Conservation (phyloP, 371 early-diverging fungal species). For the Mortierella sp. region DNA sequence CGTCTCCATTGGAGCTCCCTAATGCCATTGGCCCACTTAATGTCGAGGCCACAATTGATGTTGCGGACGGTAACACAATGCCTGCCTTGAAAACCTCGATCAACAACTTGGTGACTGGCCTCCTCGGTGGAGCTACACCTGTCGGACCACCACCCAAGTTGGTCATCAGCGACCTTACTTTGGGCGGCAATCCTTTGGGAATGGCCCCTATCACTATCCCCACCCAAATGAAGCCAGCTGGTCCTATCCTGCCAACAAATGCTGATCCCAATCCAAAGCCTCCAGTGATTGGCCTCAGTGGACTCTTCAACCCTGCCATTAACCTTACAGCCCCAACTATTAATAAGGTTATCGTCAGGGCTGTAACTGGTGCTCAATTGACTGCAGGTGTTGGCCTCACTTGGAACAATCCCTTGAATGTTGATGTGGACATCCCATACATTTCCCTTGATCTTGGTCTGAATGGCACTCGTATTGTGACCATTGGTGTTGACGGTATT, state of each 20-base stretch:
- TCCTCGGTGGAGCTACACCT: conserved; percentile 27
- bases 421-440: conserved; percentile 29
- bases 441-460: conserved; percentile 27
- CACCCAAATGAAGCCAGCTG: conserved; percentile 14
- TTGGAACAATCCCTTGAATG: conserved; percentile 37
- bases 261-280: conserved; percentile 9
- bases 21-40: conserved; percentile 22
- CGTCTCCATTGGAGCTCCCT: conserved; percentile 2
- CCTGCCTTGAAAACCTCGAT: conserved; percentile 25
- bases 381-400: conserved; percentile 31
- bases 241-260: conserved; percentile 15
- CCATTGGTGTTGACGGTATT: conserved; percentile 19
- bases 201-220: conserved; percentile 22
- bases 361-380: conserved; percentile 23
- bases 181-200: conserved; percentile 10
- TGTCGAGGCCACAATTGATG: conserved; percentile 19
- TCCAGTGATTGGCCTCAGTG: conserved; percentile 25
- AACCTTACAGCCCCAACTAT: conserved; percentile 20
- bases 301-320: conserved; percentile 23
- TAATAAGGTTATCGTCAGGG: conserved; percentile 28
- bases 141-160: conserved; percentile 24
- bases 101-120: conserved; percentile 20
- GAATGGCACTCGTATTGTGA: conserved; percentile 31
- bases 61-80: conserved; percentile 23
- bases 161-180: conserved; percentile 9